Evolutionary conservation across 331 rosid genomes (phyloP).

Genomic region (Cucumis variabilis): DNA sequence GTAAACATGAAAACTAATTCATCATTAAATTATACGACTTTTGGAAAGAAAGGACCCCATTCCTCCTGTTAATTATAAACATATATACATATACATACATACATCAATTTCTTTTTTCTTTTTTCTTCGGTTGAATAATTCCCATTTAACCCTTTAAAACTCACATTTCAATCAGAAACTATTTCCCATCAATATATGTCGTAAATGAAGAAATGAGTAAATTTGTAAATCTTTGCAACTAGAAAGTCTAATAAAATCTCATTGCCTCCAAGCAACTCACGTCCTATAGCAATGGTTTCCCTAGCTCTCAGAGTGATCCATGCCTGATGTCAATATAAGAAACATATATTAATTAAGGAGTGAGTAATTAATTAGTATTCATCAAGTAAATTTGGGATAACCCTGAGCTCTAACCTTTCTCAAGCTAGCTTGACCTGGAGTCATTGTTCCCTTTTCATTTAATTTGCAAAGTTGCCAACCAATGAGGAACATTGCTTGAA

Average conservation of each 20-base stretch:
- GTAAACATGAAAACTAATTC: too few relatives aligned
- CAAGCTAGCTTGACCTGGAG: conserved; percentile 93
- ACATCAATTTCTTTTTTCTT: too few relatives aligned
- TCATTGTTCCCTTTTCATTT: conserved; percentile 85
- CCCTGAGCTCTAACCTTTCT: conserved; percentile 66
- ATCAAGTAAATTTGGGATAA: not conserved
- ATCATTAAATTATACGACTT: too few relatives aligned
- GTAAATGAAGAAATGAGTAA: conserved; percentile 25
- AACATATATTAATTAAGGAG: not conserved
- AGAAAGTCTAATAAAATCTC: conserved; percentile 88
- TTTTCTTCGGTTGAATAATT: too few relatives aligned
- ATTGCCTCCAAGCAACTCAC: conserved; percentile 97
- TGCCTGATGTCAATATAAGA: conserved; percentile 23
- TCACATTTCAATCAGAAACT: not conserved
- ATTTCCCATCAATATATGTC: not conserved
- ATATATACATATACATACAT: too few relatives aligned
- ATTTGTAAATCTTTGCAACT: conserved; percentile 76
- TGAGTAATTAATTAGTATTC: not conserved
- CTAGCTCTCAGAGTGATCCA: conserved; percentile 83
- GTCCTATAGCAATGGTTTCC: conserved; percentile 92
- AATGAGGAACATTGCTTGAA: conserved; percentile 90
- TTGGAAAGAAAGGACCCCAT: too few relatives aligned
- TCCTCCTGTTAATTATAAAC: too few relatives aligned
- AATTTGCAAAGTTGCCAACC: conserved; percentile 98
- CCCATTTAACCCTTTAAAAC: not conserved